Conservation (phyloP, 441 rosid species). For the Erysimum cheiri region DNA sequence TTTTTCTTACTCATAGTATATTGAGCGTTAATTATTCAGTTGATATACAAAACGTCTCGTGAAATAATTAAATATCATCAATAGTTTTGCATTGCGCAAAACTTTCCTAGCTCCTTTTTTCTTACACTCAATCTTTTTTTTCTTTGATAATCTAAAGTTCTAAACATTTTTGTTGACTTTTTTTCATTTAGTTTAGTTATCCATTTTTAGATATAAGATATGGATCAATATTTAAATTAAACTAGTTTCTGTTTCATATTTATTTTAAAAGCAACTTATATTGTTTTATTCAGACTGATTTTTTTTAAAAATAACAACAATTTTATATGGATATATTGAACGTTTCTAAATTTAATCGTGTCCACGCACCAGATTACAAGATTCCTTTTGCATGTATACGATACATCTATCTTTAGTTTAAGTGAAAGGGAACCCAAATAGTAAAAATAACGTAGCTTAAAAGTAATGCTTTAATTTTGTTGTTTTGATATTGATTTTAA, state of each 20-base stretch:
- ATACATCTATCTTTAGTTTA: conserved; percentile 33
- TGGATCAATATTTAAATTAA: neutral
- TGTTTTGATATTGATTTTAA: conserved; percentile 29
- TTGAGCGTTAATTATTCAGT: neutral
- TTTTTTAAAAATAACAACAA: too few relatives aligned
- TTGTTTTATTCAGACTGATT: neutral
- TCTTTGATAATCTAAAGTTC: neutral
- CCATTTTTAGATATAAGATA: too few relatives aligned
- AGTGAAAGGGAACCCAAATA: conserved; percentile 34
- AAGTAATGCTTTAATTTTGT: conserved; percentile 39
- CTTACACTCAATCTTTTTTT: conserved; percentile 11
- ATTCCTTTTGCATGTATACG: conserved; percentile 39
- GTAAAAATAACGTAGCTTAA: conserved; percentile 43
- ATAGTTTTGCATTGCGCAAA: conserved; percentile 12
- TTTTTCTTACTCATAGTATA: neutral
- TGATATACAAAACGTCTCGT: too few relatives aligned
- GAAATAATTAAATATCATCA: too few relatives aligned
- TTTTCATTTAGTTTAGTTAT: neutral
- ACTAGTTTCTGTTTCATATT: neutral
- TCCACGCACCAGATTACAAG: conserved; percentile 36
- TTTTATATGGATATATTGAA: too few relatives aligned
- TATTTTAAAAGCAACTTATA: too few relatives aligned
- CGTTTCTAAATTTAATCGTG: neutral
- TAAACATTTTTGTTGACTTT: too few relatives aligned
- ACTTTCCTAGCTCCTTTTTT: neutral